Conservation (phyloP, 495 filamentous ascomycete species). For the Aspergillus kassunensis region DNA sequence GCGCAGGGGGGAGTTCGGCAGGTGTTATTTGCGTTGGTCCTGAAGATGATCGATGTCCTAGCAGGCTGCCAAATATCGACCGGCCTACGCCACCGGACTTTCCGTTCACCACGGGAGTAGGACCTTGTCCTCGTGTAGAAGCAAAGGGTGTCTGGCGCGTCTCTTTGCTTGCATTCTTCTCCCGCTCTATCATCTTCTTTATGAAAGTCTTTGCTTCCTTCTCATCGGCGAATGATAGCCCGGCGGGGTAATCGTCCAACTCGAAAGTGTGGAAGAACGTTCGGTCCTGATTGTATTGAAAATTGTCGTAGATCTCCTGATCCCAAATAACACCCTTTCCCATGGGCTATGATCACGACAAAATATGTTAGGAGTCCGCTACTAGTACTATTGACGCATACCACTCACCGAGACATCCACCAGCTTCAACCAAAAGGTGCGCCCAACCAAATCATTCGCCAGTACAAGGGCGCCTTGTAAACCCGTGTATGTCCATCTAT, state of each 20-base stretch:
- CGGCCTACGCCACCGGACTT: conserved; percentile 44
- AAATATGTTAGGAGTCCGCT: conserved; percentile 17
- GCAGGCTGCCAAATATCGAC: conserved; percentile 62
- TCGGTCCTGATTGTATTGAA: conserved; percentile 91
- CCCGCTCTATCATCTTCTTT: conserved; percentile 90
- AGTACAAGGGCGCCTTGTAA: conserved; percentile 91
- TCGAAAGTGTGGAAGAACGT: conserved; percentile 98
- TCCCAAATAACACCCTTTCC: conserved; percentile 95
- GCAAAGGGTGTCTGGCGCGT: conserved; percentile 76
- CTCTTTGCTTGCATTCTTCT: conserved; percentile 87
- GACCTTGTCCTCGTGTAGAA: conserved; percentile 48
- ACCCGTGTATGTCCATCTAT: conserved; percentile 91
- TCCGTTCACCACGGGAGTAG: conserved; percentile 43
- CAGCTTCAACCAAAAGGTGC: conserved; percentile 95
- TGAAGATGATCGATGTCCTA: conserved; percentile 68
- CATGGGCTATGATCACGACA: conserved; percentile 51
- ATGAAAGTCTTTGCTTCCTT: conserved; percentile 93
- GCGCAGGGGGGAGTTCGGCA: conserved; percentile 43
- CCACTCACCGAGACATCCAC: conserved; percentile 87
- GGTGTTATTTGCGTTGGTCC: conserved; percentile 47
- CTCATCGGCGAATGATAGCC: conserved; percentile 88
- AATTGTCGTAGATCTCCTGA: conserved; percentile 93
- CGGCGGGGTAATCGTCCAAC: conserved; percentile 83
- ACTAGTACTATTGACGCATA: background rate
- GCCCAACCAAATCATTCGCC: conserved; percentile 88